phyloP scores from a whole-genome alignment of 495 filamentous ascomycete species.

The Trichoderma reesei region DNA sequence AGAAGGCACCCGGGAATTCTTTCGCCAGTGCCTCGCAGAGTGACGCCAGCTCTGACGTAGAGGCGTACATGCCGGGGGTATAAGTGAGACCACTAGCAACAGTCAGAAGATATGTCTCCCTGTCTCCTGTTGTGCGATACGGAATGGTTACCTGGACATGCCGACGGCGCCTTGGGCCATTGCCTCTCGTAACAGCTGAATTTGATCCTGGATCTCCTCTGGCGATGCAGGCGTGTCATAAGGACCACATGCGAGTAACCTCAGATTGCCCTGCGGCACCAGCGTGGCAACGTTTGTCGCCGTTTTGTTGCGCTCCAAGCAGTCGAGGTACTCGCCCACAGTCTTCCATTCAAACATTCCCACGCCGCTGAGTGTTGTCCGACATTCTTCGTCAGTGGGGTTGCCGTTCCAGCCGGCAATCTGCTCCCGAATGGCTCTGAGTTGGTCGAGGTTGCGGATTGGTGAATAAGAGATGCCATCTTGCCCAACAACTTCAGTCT shows the following conservation, averaged over 20 bases:
- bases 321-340: slow-evolving; percentile 9
- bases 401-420: slow-evolving; percentile 11
- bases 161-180: slow-evolving; percentile 10
- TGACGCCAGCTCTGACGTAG: slow-evolving; percentile 8
- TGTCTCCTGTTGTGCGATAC: background rate
- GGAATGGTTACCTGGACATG: slow-evolving; percentile 9
- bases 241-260: slow-evolving; percentile 7
- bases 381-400: slow-evolving; percentile 10
- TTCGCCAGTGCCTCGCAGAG: slow-evolving; percentile 4
- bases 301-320: slow-evolving; percentile 5
- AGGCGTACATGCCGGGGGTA: slow-evolving; percentile 11
- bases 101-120: background rate
- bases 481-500: slow-evolving; percentile 12
- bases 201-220: slow-evolving; percentile 5
- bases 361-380: slow-evolving; percentile 2
- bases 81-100: slow-evolving; percentile 8
- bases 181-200: slow-evolving; percentile 5
- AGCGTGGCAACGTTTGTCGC: slow-evolving; percentile 10
- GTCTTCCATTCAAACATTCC: slow-evolving; percentile 12
- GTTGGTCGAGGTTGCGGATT: slow-evolving; percentile 1
- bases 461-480: slow-evolving; percentile 9
- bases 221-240: slow-evolving; percentile 8
- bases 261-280: slow-evolving; percentile 10
- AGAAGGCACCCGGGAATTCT: slow-evolving; percentile 9
- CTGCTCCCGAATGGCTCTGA: slow-evolving; percentile 3